Percentiles rank a stretch among this genome's conserved stretches.
Conservation (phyloP, 2,329 filamentous ascomycete species). For the Phyllosticta citriasiana region DNA sequence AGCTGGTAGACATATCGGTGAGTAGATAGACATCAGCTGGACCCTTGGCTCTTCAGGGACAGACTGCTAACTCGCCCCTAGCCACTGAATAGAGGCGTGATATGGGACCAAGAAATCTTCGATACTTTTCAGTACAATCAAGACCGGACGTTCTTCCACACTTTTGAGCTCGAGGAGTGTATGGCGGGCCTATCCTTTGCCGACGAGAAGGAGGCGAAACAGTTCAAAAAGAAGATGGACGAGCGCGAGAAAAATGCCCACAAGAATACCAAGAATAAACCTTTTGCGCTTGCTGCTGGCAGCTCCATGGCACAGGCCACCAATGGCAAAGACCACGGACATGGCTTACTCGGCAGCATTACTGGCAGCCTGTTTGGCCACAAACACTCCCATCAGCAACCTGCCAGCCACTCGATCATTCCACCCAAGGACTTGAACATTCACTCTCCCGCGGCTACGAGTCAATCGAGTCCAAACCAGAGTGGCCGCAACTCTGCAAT, state of each 20-base stretch:
- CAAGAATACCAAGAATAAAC: constrained; percentile 71
- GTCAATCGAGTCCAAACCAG: constrained; percentile 22
- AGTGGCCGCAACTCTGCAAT: constrained; percentile 38
- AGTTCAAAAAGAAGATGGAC: constrained; percentile 95
- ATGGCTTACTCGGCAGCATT: constrained; percentile 35
- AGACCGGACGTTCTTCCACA: constrained; percentile 94
- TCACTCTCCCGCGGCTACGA: constrained; percentile 25
- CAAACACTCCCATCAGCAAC: constrained; percentile 34
- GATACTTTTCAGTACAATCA: constrained; percentile 93
- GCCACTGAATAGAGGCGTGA: constrained; percentile 70
- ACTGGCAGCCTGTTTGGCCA: constrained; percentile 40
- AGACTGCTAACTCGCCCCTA: constrained; percentile 27
- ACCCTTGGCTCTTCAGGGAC: constrained; percentile 11
- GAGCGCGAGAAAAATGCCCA: constrained; percentile 92
- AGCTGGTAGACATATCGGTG: constrained; percentile 94
- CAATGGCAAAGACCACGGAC: constrained; percentile 19
- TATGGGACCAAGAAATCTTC: constrained; percentile 98
- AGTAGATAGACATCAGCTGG: constrained; percentile 25
- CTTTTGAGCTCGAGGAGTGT: constrained; percentile 90
- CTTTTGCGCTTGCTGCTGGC: constrained; percentile 48
- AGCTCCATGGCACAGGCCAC: constrained; percentile 16
- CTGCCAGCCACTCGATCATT: constrained; percentile 37
- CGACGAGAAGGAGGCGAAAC: constrained; percentile 95
- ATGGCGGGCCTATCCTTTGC: constrained; percentile 83
- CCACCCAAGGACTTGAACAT: constrained; percentile 34